phyloP scores from a whole-genome alignment of 768 basidiomycete genomes.

The Pisolithus albus region DNA sequence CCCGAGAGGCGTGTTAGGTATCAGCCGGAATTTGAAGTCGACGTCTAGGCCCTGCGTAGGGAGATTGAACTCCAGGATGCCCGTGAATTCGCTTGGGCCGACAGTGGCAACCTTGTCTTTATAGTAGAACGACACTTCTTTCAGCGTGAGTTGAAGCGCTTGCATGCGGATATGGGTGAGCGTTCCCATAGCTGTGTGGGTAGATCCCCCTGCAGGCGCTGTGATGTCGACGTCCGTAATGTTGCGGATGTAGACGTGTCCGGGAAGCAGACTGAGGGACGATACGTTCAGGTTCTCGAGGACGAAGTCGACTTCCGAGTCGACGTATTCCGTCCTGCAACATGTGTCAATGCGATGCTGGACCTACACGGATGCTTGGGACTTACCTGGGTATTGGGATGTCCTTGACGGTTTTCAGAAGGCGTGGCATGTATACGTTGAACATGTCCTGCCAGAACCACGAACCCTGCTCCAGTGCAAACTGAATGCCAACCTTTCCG shows the following conservation, averaged over 20 bases:
- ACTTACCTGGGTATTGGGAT: constrained; percentile 64
- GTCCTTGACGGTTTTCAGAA: constrained; percentile 46
- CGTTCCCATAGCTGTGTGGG: constrained; percentile 50
- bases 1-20: constrained; percentile 42
- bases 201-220: constrained; percentile 28
- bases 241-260: constrained; percentile 65
- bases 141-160: constrained; percentile 55
- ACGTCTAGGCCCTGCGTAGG: constrained; percentile 64
- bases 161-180: constrained; percentile 61
- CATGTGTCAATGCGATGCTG: neutral
- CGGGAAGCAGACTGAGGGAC: constrained; percentile 58
- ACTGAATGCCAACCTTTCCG: constrained; percentile 39
- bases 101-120: constrained; percentile 51
- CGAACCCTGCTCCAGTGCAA: constrained; percentile 51
- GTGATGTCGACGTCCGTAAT: constrained; percentile 58
- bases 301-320: constrained; percentile 62
- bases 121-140: constrained; percentile 71
- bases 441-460: constrained; percentile 82
- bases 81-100: constrained; percentile 52
- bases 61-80: constrained; percentile 53
- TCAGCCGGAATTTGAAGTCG: constrained; percentile 58
- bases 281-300: constrained; percentile 71
- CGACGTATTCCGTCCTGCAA: constrained; percentile 62
- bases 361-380: neutral
- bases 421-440: constrained; percentile 67